phyloP scores from a whole-genome alignment of 2,329 filamentous ascomycete species.

The Biscogniauxia mediterranea region DNA sequence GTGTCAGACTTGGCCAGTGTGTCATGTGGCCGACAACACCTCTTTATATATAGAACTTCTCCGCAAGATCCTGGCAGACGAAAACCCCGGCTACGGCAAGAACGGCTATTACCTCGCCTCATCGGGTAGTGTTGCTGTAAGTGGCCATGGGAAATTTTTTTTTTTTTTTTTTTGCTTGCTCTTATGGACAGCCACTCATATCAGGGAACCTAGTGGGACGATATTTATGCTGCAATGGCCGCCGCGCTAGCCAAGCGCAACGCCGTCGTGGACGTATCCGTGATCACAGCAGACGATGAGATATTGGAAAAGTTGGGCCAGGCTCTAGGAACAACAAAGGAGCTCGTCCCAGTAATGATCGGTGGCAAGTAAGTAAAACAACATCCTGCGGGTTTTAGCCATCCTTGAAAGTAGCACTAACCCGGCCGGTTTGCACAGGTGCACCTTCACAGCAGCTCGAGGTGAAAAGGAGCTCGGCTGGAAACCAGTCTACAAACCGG shows the following conservation, averaged over 20 bases:
- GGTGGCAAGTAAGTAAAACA: slow-evolving; percentile 40
- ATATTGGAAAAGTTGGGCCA: slow-evolving; percentile 40
- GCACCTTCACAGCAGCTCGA: slow-evolving; percentile 41
- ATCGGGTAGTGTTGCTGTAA: slow-evolving; percentile 41
- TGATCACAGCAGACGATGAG: slow-evolving; percentile 36
- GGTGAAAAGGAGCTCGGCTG: slow-evolving; percentile 43
- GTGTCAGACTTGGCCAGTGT: slow-evolving; percentile 50
- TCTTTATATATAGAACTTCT: slow-evolving; percentile 46
- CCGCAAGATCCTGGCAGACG: slow-evolving; percentile 40
- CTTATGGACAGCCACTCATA: neutral
- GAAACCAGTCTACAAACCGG: slow-evolving; percentile 40
- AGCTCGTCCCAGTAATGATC: slow-evolving; percentile 39
- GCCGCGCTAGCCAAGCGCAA: slow-evolving; percentile 38
- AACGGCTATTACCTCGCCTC: slow-evolving; percentile 51
- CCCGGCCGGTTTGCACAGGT: slow-evolving; percentile 24
- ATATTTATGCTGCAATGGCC: slow-evolving; percentile 48
- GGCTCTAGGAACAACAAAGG: slow-evolving; percentile 35
- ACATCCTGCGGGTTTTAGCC: neutral
- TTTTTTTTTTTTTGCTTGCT: neutral
- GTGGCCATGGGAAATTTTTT: neutral
- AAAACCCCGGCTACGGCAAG: slow-evolving; percentile 38
- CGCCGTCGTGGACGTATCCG: slow-evolving; percentile 36
- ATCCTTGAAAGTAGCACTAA: neutral
- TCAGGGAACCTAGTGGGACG: slow-evolving; percentile 39
- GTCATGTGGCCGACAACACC: slow-evolving; percentile 48